Evolutionary conservation across 2,329 filamentous ascomycete genomes (phyloP).

Genomic region (Claviceps capensis): DNA sequence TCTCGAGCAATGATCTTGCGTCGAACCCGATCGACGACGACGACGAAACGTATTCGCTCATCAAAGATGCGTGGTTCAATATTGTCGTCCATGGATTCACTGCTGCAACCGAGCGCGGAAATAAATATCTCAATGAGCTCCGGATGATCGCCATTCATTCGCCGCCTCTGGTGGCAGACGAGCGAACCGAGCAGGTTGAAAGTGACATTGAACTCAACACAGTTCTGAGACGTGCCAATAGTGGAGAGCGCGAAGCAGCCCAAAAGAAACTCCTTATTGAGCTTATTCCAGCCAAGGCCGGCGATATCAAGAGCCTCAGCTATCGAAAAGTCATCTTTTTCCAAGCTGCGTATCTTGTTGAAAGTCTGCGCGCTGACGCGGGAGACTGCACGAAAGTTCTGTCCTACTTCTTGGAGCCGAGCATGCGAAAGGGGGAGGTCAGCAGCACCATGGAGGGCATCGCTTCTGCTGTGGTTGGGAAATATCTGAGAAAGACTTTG

Average conservation of each 20-base stretch:
- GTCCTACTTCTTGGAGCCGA: slow-evolving; percentile 89
- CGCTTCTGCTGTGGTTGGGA: slow-evolving; percentile 55
- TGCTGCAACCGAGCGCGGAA: slow-evolving; percentile 57
- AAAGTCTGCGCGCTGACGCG: slow-evolving; percentile 70
- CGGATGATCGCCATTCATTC: slow-evolving; percentile 77
- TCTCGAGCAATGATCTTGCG: slow-evolving; percentile 50
- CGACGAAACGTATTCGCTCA: slow-evolving; percentile 57
- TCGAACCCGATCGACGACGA: slow-evolving; percentile 39
- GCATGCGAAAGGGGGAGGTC: slow-evolving; percentile 52
- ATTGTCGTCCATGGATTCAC: slow-evolving; percentile 89
- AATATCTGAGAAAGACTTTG: slow-evolving; percentile 65
- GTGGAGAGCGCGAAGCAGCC: slow-evolving; percentile 58
- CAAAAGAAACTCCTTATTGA: slow-evolving; percentile 68
- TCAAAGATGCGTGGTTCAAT: slow-evolving; percentile 96
- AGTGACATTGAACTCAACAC: slow-evolving; percentile 96
- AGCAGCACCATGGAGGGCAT: slow-evolving; percentile 52
- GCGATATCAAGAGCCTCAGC: slow-evolving; percentile 67
- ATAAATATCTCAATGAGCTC: slow-evolving; percentile 62
- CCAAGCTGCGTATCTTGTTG: slow-evolving; percentile 78
- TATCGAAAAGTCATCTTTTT: slow-evolving; percentile 89
- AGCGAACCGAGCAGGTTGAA: slow-evolving; percentile 78
- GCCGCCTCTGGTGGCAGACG: slow-evolving; percentile 73
- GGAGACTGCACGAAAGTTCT: slow-evolving; percentile 85
- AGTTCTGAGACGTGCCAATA: slow-evolving; percentile 75
- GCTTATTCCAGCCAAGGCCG: slow-evolving; percentile 61